Conservation (phyloP, 495 filamentous ascomycete genomes). For the Daldinia grandis region DNA sequence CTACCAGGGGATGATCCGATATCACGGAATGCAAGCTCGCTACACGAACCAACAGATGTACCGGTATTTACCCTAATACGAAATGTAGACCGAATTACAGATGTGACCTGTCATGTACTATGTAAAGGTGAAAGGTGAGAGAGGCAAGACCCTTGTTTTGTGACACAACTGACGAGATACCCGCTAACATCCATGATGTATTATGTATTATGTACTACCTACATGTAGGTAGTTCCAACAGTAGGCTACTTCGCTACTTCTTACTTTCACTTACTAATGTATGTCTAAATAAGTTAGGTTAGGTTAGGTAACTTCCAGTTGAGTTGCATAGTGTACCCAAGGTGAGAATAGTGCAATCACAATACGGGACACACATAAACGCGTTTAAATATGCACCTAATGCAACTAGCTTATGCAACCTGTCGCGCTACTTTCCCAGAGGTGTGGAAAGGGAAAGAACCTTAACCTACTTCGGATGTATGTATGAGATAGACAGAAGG, state of each 20-base stretch:
- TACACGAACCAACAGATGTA: not conserved
- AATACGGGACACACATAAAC: not conserved
- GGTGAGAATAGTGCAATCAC: not conserved
- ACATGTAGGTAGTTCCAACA: too few species aligned
- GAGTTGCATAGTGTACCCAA: too few species aligned
- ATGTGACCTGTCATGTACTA: slow-evolving; percentile 1
- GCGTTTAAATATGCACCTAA: not conserved
- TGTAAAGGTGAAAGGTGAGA: not conserved
- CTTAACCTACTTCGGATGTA: too few species aligned
- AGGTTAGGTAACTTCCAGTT: too few species aligned
- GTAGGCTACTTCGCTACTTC: not conserved
- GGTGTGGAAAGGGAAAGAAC: not conserved
- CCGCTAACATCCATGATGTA: not conserved
- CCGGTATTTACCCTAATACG: not conserved
- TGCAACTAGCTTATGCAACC: not conserved
- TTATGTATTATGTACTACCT: too few species aligned
- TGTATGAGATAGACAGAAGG: not conserved
- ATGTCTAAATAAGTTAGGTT: not conserved
- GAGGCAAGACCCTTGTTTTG: not conserved
- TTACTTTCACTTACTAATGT: too few species aligned
- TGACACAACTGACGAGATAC: not conserved
- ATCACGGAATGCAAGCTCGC: not conserved
- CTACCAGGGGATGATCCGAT: not conserved
- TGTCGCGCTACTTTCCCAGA: not conserved
- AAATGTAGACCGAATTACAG: not conserved